Evolutionary conservation across 2,329 filamentous ascomycete genomes (phyloP).

Genomic region (Pseudogymnoascus sp.): DNA sequence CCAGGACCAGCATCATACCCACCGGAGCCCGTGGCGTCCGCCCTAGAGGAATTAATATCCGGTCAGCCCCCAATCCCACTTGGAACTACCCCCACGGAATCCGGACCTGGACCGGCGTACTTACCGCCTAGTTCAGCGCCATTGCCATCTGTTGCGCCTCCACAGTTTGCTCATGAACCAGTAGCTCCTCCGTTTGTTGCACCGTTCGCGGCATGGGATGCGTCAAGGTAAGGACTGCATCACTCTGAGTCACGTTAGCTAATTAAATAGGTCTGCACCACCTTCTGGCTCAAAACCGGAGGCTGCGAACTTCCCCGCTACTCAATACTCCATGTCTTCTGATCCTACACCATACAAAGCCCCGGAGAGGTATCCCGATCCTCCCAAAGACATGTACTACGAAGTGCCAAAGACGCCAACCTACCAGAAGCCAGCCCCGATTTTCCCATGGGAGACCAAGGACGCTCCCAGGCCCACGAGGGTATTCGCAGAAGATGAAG

Average conservation of each 20-base stretch:
- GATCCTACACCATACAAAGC: conserved; percentile 69
- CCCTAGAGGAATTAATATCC: conserved; percentile 14
- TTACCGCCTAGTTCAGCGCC: neutral
- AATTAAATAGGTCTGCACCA: conserved; percentile 38
- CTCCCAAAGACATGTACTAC: conserved; percentile 84
- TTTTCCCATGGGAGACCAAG: conserved; percentile 83
- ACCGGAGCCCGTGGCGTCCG: conserved; percentile 12
- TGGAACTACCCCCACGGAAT: conserved; percentile 14
- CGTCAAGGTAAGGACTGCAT: conserved; percentile 41
- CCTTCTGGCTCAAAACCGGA: conserved; percentile 68
- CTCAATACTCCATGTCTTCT: conserved; percentile 75
- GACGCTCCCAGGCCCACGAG: conserved; percentile 55
- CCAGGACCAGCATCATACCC: conserved; percentile 11
- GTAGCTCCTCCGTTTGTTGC: conserved; percentile 8
- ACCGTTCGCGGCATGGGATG: conserved; percentile 33
- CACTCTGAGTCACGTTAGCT: conserved; percentile 14
- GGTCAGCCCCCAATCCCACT: conserved; percentile 17
- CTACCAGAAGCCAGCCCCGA: conserved; percentile 51
- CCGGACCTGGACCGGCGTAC: neutral
- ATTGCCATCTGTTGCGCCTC: neutral
- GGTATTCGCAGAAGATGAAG: conserved; percentile 53
- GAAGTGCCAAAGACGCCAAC: conserved; percentile 61
- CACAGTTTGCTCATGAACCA: neutral
- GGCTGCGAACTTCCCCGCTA: conserved; percentile 71
- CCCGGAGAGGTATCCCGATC: conserved; percentile 69